Base-by-base conservation (phyloP, 73 alveolate species). In the Stentor coeruleus region DNA sequence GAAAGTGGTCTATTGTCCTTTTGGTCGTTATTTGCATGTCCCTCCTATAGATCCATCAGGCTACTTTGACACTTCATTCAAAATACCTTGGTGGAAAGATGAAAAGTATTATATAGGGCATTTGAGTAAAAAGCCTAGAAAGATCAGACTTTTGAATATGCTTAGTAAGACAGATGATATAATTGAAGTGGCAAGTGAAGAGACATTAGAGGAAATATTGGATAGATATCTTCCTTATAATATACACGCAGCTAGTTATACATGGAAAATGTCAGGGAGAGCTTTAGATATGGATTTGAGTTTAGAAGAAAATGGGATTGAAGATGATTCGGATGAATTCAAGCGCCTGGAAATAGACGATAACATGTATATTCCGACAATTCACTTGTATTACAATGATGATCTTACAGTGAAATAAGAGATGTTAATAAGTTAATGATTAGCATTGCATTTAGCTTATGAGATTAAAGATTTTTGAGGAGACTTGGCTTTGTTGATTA, bases 261-360 rank as follows among this genome's bases (percentile, higher is more conserved):
- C 99, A 3, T 98, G 99, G 99, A 98, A 98, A 80, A 82, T 99
- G 86, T 86, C 97, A 35, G 98, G 98, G 3, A 87, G 96, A 82
- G 99, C 99, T 35, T 90, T 98, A 77, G 99, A 98, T 85, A 97
- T 97, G 99, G 99, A 96, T 84, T 88, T 87, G 85, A 97, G 99
- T 14, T 86, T 97, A 39, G 98, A 91, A 72, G 99, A 97, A 76
- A 98, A 97, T 86, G 99, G 98, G 75, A 98, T 98, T n/a, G 98
- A 96, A 3, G 99, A 96, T 86, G 98, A 94, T 82, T 91, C 97
- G 38, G 98, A 92, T 39, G 99, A 95, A 76, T 92, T 86, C 85
- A 82, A 87, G 55, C 92, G 91, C 75, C 90, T 95, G 31, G 96
- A 91, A 33, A 91, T 95, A 60, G 99, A 95, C 81, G 94, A 89